A percentile compares a stretch with the other conserved stretches of the same genome.
Evolutionary conservation across 2,329 filamentous ascomycete genomes (phyloP).

Genomic region (Spiromastix sp.): DNA sequence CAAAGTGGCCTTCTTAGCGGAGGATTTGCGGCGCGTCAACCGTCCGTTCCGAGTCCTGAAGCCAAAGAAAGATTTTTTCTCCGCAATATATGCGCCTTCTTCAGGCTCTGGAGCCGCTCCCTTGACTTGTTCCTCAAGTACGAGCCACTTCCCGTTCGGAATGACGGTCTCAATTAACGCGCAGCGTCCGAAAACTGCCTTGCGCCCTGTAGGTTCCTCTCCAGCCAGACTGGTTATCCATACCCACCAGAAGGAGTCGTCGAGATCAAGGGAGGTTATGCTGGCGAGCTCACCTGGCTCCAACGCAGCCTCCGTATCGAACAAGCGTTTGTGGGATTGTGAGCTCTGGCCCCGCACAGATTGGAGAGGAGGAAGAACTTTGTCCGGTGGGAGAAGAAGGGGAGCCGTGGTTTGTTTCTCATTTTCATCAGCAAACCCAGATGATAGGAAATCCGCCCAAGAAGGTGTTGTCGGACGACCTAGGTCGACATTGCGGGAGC

Average conservation of each 20-base stretch:
- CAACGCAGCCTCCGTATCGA: constrained; percentile 58
- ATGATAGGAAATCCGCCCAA: constrained; percentile 95
- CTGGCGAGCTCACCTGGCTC: constrained; percentile 93
- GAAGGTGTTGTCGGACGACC: constrained; percentile 88
- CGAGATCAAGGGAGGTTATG: constrained; percentile 73
- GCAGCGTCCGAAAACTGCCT: constrained; percentile 88
- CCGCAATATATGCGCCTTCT: constrained; percentile 78
- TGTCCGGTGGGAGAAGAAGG: constrained; percentile 79
- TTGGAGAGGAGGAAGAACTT: constrained; percentile 77
- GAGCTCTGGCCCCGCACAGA: constrained; percentile 65
- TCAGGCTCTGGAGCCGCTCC: constrained; percentile 79
- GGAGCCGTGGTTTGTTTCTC: constrained; percentile 53
- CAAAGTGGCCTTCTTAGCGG: constrained; percentile 46
- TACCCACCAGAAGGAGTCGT: constrained; percentile 99
- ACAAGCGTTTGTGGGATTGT: constrained; percentile 65
- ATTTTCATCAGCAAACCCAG: constrained; percentile 75
- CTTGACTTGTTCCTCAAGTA: constrained; percentile 94
- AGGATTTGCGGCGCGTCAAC: constrained; percentile 59
- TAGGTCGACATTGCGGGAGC: constrained; percentile 55
- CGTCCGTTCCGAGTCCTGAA: constrained; percentile 63
- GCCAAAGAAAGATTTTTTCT: constrained; percentile 91
- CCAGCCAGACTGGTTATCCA: constrained; percentile 95
- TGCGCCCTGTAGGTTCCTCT: constrained; percentile 76
- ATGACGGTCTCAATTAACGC: constrained; percentile 85
- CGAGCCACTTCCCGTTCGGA: constrained; percentile 71